Evolutionary conservation across 306 rosid species (phyloP), one percentile per base, ranked within the genome.

Genomic region (Quercus variabilis): DNA sequence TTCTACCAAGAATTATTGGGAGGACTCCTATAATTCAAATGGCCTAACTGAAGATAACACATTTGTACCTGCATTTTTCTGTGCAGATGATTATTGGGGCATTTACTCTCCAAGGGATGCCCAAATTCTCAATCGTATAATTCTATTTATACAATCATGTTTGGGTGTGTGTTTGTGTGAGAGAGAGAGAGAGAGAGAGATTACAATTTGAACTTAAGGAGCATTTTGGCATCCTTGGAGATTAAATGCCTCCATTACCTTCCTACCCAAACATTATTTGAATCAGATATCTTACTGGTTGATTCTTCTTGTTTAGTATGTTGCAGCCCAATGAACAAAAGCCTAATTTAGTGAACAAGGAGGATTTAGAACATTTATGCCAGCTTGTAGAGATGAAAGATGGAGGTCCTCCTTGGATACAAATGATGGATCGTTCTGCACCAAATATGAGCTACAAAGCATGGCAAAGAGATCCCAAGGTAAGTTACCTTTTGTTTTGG

Each of bases 401-500:
- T 84, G 90, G 87, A 51, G 90, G 92, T 62, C 92, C 80, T 31
- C 87, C 90, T 77, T 88, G 92, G 92, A 82, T 74, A 9, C 88
- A 71, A 4, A 86, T 86, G 87, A 88, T 88, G 92, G 92, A 88
- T 71, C 86, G 88, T 59, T 74, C 85, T 8, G 81, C 92, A 2
- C 92, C 90, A 3, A 82, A 65, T 74, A 79, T 88, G 92, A 30
- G 76, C 55, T 88, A 86, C 85, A 78, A 88, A 64, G 89, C 92
- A 30, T 88, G 90, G 90, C 86, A 76, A 8, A 86, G 92, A 75
- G 92, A 88, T n/a, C 89, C 86, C 58, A 83, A 83, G 86, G 92
- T 88, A 84, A 46, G 0, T 74, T 12, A 17, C 3, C 31, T 13
- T 68, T 75, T 41, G 21, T 62, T 52, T 4, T 43, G 17, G 63